phyloP scores from a whole-genome alignment of 169 alveolate species.

The Besnoitia besnoiti region DNA sequence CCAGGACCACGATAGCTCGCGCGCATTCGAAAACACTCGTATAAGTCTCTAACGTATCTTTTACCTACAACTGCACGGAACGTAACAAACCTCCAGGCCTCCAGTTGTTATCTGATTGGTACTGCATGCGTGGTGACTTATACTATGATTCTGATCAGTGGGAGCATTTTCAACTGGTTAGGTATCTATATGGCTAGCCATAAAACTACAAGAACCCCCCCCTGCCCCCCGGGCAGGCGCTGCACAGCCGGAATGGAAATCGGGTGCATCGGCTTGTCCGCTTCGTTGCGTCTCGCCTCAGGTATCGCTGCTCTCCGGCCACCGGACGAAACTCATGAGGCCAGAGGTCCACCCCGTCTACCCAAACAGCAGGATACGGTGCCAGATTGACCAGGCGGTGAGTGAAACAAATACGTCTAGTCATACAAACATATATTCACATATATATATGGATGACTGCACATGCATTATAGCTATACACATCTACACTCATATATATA shows the following conservation, averaged over 20 bases:
- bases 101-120: no score
- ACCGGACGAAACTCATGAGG: neutral
- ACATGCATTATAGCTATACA: neutral
- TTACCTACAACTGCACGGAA: no score
- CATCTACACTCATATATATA: neutral
- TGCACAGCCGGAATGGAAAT: neutral
- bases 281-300: neutral
- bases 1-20: no score
- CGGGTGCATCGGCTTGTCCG: neutral
- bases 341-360: neutral
- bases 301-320: conserved; percentile 15
- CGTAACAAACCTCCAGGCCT: no score
- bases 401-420: neutral
- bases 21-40: no score
- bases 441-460: neutral
- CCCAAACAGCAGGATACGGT: neutral
- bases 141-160: no score
- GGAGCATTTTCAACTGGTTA: no score
- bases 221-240: no score
- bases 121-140: no score
- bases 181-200: no score
- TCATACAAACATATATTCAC: neutral
- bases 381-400: neutral
- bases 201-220: no score
- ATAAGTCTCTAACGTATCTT: no score